phyloP scores from a whole-genome alignment of 306 rosid genomes.

The Vachellia collinsii region DNA sequence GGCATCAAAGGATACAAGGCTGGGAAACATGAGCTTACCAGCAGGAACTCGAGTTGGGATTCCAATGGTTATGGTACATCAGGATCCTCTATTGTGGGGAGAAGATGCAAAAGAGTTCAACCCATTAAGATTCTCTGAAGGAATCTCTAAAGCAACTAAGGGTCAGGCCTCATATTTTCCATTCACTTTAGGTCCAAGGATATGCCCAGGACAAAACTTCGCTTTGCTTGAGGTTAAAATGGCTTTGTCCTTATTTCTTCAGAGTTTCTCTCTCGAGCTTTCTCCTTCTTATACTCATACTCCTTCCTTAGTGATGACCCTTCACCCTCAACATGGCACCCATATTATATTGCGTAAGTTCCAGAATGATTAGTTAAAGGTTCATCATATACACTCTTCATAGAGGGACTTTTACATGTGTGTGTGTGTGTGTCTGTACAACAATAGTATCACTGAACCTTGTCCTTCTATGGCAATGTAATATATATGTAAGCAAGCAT shows the following conservation, averaged over 20 bases:
- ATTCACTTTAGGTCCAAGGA: conserved; percentile 33
- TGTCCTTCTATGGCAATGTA: too few relatives aligned
- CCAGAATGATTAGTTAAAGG: neutral
- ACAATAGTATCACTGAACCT: neutral
- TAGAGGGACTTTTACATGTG: neutral
- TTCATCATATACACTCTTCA: neutral
- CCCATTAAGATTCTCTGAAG: conserved; percentile 39
- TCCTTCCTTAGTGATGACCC: conserved; percentile 12
- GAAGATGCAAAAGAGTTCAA: conserved; percentile 23
- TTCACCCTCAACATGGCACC: conserved; percentile 52
- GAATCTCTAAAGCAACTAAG: conserved; percentile 9
- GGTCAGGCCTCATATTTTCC: neutral
- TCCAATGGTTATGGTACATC: neutral
- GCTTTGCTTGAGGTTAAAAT: conserved; percentile 42
- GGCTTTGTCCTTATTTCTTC: conserved; percentile 41
- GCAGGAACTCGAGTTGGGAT: neutral
- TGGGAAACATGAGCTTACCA: neutral
- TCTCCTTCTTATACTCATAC: conserved; percentile 51
- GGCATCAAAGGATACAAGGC: neutral
- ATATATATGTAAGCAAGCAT: rapidly evolving
- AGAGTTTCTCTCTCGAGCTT: conserved; percentile 45
- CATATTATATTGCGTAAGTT: conserved; percentile 40
- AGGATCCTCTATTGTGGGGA: neutral
- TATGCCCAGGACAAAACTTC: conserved; percentile 36
- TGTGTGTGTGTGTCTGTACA: neutral